Evolutionary conservation across 75 land plant genomes (phyloP), one percentile per base, ranked within the genome.

Genomic region (Cupressus sempervirens): DNA sequence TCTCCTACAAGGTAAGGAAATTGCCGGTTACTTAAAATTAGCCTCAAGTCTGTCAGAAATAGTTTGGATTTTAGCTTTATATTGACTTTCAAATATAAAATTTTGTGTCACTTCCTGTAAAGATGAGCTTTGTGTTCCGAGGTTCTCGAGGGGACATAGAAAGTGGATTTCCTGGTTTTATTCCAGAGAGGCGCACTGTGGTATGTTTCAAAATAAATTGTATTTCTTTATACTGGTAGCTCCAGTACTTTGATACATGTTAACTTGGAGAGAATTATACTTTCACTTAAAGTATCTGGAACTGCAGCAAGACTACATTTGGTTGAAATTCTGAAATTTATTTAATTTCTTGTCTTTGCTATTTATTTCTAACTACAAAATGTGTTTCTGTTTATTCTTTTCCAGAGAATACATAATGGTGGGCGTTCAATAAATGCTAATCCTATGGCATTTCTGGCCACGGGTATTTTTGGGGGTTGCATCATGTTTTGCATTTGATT

Each of bases 71-170:
- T 79, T 26, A 29, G 29, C 50, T 43, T 45, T 79, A 18, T 79
- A 79, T 38, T 76, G 23, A 8, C 46, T 41, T 76, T 36, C 45
- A 76, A 76, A 76, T 20, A 76, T 26, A 76, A 26, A 23, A 36
- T 40, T 20, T 79, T 43, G 81, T 43, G 46, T 53, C 68, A 23
- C 30, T 52, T 75, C 45, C 41, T 74, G 54, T n/a, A 34, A 83
- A 87, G 16, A 96, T 94, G 98, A 96, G 96, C 85, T 94, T 93
- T 84, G 94, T 92, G 29, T 96, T 94, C 56, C 90, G 96, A 80
- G 98, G 98, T 72, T 83, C 90, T 40, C 88, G 98, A 62, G 89
- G 86, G 35, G 98, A 96, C 81, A 82, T 94, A n/a, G 98, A 96
- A 83, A 89, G 80, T 90, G 98, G 96, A 30, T 88, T 94, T 80